Base-by-base conservation (phyloP, 2,329 filamentous ascomycete species). In the Boeremia exigua region DNA sequence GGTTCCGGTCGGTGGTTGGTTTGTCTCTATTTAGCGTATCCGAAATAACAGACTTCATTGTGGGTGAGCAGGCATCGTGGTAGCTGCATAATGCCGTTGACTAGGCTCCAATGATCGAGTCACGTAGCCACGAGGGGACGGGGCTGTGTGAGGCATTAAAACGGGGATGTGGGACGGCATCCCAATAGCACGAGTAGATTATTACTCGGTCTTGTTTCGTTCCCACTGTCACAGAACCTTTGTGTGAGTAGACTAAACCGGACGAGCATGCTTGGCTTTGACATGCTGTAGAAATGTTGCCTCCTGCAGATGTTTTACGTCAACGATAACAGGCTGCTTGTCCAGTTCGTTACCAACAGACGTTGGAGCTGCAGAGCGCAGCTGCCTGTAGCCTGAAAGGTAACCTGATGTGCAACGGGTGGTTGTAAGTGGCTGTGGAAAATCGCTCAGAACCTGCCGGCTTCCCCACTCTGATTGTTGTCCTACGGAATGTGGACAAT, bases 381-480 rank as follows among this genome's bases (percentile, higher is more conserved):
- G 14, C 10, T 15, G n/a, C 25, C 30, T 27, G 34, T 28, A 46
- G 36, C 28, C 6, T 34, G 34, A 25, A 42, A 43, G 32, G 42
- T 33, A 27, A 37, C 36, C 17, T 51, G 14, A 36, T 32, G 2
- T 27, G 30, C 29, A 43, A 40, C 43, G 42, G 28, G 19, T 46
- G 30, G 28, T 25, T 34, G 15, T 48, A 36, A 56, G 30, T 56
- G 53, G 53, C 32, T 56, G n/a, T 51, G 2, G 27, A 43, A 56
- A 56, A 56, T 56, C 47, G 53, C 53, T 56, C 53, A 56, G 29
- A 30, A 15, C 40, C 44, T 39, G 39, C 40, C 29, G 34, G 42
- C 14, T 23, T 42, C 53, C 28, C 53, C 47, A 46, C 53, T 37
- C 25, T 27, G 17, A 15, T 39, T 48, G 53, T 50, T 29, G 46